Conservation (phyloP, 148 eudicot genomes). For the Vaccinium macrocarpon region DNA sequence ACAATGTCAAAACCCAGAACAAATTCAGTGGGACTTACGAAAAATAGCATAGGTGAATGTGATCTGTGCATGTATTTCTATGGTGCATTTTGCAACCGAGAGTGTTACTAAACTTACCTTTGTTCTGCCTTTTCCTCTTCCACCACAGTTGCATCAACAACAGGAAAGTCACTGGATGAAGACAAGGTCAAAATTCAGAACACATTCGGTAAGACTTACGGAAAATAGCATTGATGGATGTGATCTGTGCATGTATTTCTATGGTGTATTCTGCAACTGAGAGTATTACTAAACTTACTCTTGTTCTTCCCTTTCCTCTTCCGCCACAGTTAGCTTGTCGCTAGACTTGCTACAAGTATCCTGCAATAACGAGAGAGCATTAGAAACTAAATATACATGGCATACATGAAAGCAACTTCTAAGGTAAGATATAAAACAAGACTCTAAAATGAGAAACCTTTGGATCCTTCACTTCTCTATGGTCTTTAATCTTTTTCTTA, state of each 20-base stretch:
- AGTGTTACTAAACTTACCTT: slow-evolving; percentile 25
- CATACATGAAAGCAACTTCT: no score
- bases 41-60: not conserved
- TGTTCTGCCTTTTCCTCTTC: slow-evolving; percentile 27
- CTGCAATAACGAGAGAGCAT: no score
- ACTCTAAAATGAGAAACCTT: no score
- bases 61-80: not conserved
- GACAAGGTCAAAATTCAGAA: not conserved
- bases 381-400: no score
- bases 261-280: no score
- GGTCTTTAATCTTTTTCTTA: no score
- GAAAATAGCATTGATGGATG: no score
- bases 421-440: no score
- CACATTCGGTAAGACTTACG: not conserved
- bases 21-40: not conserved
- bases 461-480: no score
- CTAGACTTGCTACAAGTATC: not conserved
- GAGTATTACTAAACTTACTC: no score
- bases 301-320: no score
- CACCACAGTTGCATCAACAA: no score
- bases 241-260: not conserved
- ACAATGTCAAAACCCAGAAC: not conserved
- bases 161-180: slow-evolving; percentile 43
- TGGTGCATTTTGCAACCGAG: not conserved
- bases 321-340: slow-evolving; percentile 2